These are phyloP conservation scores for Microbotryum lychnidis-dioicae DNA, from an alignment of 1,284 basidiomycete genomes.

Conservation along the genomic window DNA sequence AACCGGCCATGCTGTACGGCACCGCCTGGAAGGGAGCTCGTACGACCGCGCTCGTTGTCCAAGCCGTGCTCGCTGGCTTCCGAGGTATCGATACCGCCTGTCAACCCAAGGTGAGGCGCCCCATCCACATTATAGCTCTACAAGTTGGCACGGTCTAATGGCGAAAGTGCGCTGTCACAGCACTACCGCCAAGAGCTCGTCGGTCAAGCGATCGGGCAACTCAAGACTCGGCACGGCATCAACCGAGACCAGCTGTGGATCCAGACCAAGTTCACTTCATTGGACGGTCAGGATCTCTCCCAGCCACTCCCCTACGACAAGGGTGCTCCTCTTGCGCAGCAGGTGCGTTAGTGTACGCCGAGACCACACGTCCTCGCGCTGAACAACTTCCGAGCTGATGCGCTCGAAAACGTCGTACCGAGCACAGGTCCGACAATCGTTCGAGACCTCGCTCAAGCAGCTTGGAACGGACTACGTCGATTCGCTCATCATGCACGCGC, in stretches of 20 bases:
- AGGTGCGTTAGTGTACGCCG: conserved; percentile 36
- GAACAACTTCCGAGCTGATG: too few relatives aligned
- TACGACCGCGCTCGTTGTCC: conserved; percentile 58
- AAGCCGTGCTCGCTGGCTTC: conserved; percentile 61
- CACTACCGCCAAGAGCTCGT: conserved; percentile 58
- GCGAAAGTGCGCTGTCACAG: background rate
- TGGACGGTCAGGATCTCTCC: conserved; percentile 58
- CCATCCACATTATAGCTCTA: background rate
- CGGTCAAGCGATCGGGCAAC: conserved; percentile 55
- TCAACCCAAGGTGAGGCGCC: conserved; percentile 51
- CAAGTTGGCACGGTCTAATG: too few relatives aligned
- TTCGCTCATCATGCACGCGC: conserved; percentile 66
- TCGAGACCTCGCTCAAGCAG: conserved; percentile 56
- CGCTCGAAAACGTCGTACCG: background rate
- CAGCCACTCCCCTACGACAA: conserved; percentile 66
- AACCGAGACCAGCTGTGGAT: conserved; percentile 57
- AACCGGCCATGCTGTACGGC: conserved; percentile 51
- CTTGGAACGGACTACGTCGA: conserved; percentile 63
- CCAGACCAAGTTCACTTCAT: conserved; percentile 72
- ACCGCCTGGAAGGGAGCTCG: conserved; percentile 55
- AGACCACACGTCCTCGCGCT: background rate
- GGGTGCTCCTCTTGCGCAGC: conserved; percentile 49
- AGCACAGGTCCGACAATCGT: conserved; percentile 49
- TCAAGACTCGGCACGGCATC: conserved; percentile 50
- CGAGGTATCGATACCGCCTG: conserved; percentile 73